Evolutionary conservation across 192 early-diverging fungal species (phyloP).

Genomic region (Mortierella hygrophila): DNA sequence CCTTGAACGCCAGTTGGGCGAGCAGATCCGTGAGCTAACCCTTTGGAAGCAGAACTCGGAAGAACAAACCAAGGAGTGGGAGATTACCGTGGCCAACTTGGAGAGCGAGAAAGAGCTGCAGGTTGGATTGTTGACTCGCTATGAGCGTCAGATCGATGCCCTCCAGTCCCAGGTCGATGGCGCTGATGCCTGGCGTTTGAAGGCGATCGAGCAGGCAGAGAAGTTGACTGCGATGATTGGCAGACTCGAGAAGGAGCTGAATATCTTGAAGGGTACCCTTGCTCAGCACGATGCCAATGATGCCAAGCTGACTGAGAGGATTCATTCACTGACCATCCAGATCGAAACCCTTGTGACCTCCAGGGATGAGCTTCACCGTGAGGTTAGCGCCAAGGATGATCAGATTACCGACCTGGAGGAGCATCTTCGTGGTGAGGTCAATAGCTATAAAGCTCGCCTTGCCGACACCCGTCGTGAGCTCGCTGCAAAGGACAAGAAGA

Average conservation of each 20-base stretch:
- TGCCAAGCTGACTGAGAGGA: background rate
- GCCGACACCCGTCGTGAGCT: conserved; percentile 17
- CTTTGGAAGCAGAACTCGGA: conserved; percentile 34
- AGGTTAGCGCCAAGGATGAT: conserved; percentile 1
- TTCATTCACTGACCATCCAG: conserved; percentile 6
- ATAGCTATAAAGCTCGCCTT: conserved; percentile 1
- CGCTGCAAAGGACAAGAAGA: conserved; percentile 20
- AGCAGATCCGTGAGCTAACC: conserved; percentile 23
- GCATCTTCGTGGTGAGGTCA: background rate
- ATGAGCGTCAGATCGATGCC: background rate
- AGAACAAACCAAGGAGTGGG: conserved; percentile 45
- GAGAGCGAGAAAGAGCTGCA: conserved; percentile 22
- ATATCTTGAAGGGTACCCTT: conserved; percentile 2
- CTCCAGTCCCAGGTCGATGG: conserved; percentile 15
- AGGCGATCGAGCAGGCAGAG: conserved; percentile 21
- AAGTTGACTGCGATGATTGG: conserved; percentile 23
- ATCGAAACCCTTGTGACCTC: conserved; percentile 16
- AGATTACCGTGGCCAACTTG: conserved; percentile 15
- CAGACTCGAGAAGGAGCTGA: conserved; percentile 16
- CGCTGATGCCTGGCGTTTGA: conserved; percentile 13
- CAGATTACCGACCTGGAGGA: conserved; percentile 16
- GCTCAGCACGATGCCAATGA: conserved; percentile 27
- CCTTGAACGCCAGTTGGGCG: conserved; percentile 14
- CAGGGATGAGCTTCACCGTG: conserved; percentile 11
- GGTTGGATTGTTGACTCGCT: background rate